Base-by-base conservation (phyloP, 106 monocot species). In the Ottelia alismoides region DNA sequence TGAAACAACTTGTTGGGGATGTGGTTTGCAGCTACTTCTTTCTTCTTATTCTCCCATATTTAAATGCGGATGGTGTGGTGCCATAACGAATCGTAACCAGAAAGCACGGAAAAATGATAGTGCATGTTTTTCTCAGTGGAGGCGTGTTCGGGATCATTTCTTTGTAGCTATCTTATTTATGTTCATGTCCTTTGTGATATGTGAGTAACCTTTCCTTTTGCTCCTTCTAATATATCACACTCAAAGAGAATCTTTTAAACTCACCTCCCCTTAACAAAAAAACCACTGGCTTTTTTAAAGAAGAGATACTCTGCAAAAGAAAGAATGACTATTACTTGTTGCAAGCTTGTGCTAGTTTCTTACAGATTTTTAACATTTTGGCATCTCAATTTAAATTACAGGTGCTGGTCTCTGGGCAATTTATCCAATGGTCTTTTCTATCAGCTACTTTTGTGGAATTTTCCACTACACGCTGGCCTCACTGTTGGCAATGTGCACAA, bases 1-100 rank as follows among this genome's bases (percentile, higher is more conserved):
- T 65, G 78, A 94, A 70, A 60, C 56, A 25, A 71, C 58, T 17
- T 94, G 93, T 60, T 94, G 93, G 88, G 88, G 88, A 18, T 94
- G 93, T 65, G 88, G 93, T 1, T 70, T 84, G 52, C 77, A 70
- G 21, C 80, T 94, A 62, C 20, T 80, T 60, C 80, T 93, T 51
- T 47, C 67, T 58, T 64, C 75, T 27, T 75, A 76, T 76, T 70
- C 76, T 30, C 78, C 78, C 52, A 48, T 80, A 53, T 93, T 84
- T 58, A 87, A 88, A 68, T 94, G 93, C 72, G 87, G 87, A 56
- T 94, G 88, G 87, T 94, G 93, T 61, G 93, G 93, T 32, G 88
- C 93, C 18, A 81, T 94, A 71, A 81, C 93, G 12, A 60, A 78
- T 47, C 66, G 49, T 24, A 71, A 65, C 24, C 47, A 67, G 51